Evolutionary conservation across 176 grass and related monocot species (phyloP).

Genomic region (Phragmites australis): DNA sequence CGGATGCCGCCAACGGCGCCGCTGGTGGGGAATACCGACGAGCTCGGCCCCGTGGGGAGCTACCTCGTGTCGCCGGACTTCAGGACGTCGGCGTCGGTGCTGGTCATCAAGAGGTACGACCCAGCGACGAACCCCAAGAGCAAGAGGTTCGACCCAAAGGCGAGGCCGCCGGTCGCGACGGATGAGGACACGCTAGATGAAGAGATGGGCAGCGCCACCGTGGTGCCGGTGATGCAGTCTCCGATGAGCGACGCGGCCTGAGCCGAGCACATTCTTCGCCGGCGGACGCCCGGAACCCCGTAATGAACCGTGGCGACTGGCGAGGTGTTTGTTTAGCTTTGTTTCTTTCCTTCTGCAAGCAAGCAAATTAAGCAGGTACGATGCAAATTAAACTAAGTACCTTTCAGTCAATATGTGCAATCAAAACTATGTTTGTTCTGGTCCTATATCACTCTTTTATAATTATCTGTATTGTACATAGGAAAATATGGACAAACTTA

Average conservation of each 20-base stretch:
- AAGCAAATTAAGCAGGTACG: neutral
- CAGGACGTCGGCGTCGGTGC: slow-evolving; percentile 54
- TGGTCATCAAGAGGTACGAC: slow-evolving; percentile 57
- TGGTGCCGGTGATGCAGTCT: neutral
- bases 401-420: neutral
- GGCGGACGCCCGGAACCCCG: neutral
- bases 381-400: neutral
- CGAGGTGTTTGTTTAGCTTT: neutral
- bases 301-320: neutral
- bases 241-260: neutral
- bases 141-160: slow-evolving; percentile 50
- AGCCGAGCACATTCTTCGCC: no score
- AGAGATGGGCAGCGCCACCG: neutral
- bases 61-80: slow-evolving; percentile 59
- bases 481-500: no score
- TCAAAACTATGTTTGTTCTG: neutral
- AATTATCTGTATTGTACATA: no score
- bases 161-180: slow-evolving; percentile 20
- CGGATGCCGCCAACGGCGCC: slow-evolving; percentile 38
- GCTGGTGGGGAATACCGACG: slow-evolving; percentile 43
- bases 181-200: slow-evolving; percentile 38
- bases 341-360: neutral
- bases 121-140: slow-evolving; percentile 41
- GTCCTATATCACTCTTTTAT: no score
- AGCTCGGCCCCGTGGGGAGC: slow-evolving; percentile 60